These are phyloP conservation scores for Eudorina sp. DNA, from an alignment of 139 green algal species.

Conservation along the genomic window DNA sequence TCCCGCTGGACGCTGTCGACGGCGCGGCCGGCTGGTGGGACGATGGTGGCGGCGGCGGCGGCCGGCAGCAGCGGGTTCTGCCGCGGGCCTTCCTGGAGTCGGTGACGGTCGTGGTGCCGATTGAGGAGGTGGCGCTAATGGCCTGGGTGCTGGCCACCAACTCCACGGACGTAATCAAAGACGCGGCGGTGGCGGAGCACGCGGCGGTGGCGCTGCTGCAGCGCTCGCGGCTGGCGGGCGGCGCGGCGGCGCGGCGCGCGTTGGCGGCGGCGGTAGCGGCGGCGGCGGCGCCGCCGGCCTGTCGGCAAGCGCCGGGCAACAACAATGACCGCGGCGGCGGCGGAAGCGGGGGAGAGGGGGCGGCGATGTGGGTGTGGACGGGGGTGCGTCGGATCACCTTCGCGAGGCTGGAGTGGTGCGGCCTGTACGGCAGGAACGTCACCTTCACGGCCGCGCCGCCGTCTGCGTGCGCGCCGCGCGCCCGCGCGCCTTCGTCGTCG, in stretches of 20 bases:
- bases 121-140: background rate
- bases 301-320: background rate
- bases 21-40: background rate
- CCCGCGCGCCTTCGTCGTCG: background rate
- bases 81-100: constrained; percentile 9
- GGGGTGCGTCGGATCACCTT: background rate
- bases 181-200: background rate
- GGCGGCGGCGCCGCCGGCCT: background rate
- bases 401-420: background rate
- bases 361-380: background rate
- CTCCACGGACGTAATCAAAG: background rate
- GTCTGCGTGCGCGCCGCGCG: background rate
- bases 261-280: background rate
- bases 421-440: background rate
- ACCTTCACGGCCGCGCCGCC: background rate
- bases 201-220: background rate
- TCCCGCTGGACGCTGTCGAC: background rate
- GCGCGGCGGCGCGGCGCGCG: background rate
- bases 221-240: background rate
- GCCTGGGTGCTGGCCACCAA: background rate
- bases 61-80: background rate
- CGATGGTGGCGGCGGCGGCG: background rate
- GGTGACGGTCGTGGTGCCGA: background rate
- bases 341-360: background rate
- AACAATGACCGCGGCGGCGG: background rate